Evolutionary conservation across 257 asterid genomes (phyloP), one percentile per base, ranked within the genome.

Genomic region (Solanum gandarillasii): DNA sequence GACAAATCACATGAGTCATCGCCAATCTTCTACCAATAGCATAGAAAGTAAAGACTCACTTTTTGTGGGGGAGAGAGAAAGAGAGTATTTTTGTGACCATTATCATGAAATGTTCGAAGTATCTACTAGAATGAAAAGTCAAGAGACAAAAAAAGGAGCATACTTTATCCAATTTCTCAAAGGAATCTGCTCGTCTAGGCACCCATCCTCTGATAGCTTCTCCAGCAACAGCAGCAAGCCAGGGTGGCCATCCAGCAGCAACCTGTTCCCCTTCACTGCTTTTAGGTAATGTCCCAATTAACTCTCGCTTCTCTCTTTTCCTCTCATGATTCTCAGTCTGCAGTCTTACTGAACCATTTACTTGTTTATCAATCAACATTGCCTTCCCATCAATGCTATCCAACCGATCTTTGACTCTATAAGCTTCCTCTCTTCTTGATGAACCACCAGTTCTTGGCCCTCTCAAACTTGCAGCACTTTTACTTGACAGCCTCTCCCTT

Each of bases 221-320:
- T 74, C 98, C 98, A 60, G 99, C 99, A 87, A 95, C 98, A 0
- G 98, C 95, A 71, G 98, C 98, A 87, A 96, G 88, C 99, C 99
- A 96, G 29, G 98, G 94, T 32, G 99, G 99, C 99, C 99, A 96
- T 84, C 99, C 99, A 71, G 98, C 98, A 0, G 97, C 98, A 68
- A 96, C 96, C 87, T 95, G 96, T 83, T 95, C 99, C 83, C 95
- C 98, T 87, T 95, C 96, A 9, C 85, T 48, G 86, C 98, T 95
- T 88, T 93, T 91, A 0, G 94, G 94, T 36, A 95, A 75, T 87
- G 90, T 86, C 9, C 96, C 95, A 70, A 89, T 55, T 87, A 90
- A 90, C 88, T 94, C 98, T 12, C 90, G 75, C 89, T 92, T 95
- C 91, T 95, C 97, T 58, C 93, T 92, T 90, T 93, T 96, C 92